Evolutionary conservation across 2,329 filamentous ascomycete species (phyloP).

Genomic region (Xylariaceae sp.): DNA sequence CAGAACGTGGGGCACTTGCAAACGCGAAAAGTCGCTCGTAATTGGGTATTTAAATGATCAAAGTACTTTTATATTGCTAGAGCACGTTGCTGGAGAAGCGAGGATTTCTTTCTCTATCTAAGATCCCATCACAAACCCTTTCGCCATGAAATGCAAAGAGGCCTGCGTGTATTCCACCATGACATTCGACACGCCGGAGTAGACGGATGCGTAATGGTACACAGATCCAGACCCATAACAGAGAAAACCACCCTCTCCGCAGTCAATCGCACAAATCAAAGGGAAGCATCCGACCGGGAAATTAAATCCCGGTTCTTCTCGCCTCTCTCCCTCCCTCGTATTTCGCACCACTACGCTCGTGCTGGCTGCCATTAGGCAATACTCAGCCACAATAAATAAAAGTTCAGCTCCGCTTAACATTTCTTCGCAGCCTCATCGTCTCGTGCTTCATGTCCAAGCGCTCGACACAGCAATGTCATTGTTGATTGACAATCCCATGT

Average conservation of each 20-base stretch:
- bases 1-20: no score
- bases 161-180: no score
- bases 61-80: slow-evolving; percentile 28
- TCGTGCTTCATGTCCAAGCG: slow-evolving; percentile 31
- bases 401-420: slow-evolving; percentile 7
- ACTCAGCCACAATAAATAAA: slow-evolving; percentile 3
- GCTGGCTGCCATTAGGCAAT: slow-evolving; percentile 1
- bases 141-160: no score
- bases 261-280: slow-evolving; percentile 4
- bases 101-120: no score
- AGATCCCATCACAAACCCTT: slow-evolving; percentile 2
- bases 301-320: slow-evolving; percentile 15
- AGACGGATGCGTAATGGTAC: no score
- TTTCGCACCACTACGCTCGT: slow-evolving; percentile 2
- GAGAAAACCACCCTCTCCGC: slow-evolving; percentile 6
- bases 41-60: slow-evolving; percentile 17
- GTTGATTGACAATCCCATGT: slow-evolving; percentile 20
- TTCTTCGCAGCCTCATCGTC: slow-evolving; percentile 27
- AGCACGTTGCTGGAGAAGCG: no score
- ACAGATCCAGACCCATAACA: no score
- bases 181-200: no score
- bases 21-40: no score
- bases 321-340: slow-evolving; percentile 2
- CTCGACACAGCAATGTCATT: slow-evolving; percentile 20
- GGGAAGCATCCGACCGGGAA: slow-evolving; percentile 4